Percentiles rank a stretch among this genome's conserved stretches.
phyloP scores from a whole-genome alignment of 371 early-diverging fungal genomes.

The Rhizopus sp. region DNA sequence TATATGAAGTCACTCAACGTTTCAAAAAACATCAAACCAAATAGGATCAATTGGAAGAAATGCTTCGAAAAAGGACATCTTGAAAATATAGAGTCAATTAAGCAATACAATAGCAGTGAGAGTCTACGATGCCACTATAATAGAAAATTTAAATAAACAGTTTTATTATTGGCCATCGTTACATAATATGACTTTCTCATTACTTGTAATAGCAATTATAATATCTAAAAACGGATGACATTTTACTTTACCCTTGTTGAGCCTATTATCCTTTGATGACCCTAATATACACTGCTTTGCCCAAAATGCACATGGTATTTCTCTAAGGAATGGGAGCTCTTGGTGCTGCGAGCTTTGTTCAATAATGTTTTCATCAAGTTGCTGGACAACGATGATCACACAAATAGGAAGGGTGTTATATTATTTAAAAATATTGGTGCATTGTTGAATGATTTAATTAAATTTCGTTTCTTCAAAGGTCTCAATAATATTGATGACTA shows the following conservation, averaged over 20 bases:
- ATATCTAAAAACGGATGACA: constrained; percentile 22
- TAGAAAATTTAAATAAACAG: constrained; percentile 21
- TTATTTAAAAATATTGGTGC: constrained; percentile 17
- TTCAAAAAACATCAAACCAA: constrained; percentile 14
- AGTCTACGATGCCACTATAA: constrained; percentile 23
- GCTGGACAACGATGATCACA: constrained; percentile 13
- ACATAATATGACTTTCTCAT: constrained; percentile 21
- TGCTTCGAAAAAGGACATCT: constrained; percentile 24
- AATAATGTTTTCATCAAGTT: constrained; percentile 13
- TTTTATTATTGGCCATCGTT: constrained; percentile 22
- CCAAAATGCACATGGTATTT: constrained; percentile 6
- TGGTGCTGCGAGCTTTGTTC: constrained; percentile 13
- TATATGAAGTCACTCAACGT: constrained; percentile 20
- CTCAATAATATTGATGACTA: constrained; percentile 16
- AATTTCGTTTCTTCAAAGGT: constrained; percentile 20
- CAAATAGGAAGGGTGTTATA: constrained; percentile 16
- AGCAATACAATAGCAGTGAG: constrained; percentile 17
- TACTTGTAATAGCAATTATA: constrained; percentile 26
- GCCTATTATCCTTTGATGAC: constrained; percentile 15
- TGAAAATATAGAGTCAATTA: constrained; percentile 14
- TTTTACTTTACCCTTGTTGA: constrained; percentile 9
- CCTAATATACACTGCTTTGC: constrained; percentile 22
- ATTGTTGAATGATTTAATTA: constrained; percentile 16
- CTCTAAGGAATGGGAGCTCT: constrained; percentile 6
- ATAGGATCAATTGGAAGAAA: constrained; percentile 20